Evolutionary conservation across 2,329 filamentous ascomycete genomes (phyloP).

Genomic region (Kalmusia sp.): DNA sequence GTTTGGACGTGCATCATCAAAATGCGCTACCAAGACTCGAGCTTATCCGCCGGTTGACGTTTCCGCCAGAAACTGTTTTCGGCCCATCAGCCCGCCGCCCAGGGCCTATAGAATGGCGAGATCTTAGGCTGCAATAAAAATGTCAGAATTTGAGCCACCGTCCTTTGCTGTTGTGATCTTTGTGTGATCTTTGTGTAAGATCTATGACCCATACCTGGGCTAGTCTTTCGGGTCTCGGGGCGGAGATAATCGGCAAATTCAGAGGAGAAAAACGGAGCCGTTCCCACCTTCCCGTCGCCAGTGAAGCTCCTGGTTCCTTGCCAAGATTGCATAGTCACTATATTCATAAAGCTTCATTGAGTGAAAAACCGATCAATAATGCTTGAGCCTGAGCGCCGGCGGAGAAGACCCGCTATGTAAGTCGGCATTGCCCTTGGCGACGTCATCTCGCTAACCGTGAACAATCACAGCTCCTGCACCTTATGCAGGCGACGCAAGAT

Average conservation of each 20-base stretch:
- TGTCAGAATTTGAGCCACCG: no score
- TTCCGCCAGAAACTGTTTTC: no score
- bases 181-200: background rate
- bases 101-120: no score
- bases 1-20: no score
- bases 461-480: conserved; percentile 57
- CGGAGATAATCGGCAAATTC: conserved; percentile 9
- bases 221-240: background rate
- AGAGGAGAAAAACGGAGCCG: background rate
- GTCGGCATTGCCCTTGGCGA: conserved; percentile 13
- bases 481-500: conserved; percentile 68
- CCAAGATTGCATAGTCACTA: background rate
- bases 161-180: no score
- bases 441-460: conserved; percentile 11
- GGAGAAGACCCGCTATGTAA: conserved; percentile 55
- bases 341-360: background rate
- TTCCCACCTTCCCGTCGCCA: background rate
- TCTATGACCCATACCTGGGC: background rate
- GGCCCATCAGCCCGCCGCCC: no score
- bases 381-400: conserved; percentile 34
- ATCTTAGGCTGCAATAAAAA: no score
- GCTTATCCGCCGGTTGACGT: no score
- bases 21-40: no score
- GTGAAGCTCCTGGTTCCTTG: conserved; percentile 10
- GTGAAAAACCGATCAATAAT: conserved; percentile 1